Conservation (phyloP, 1,139 yeast genomes). For the Hanseniaspora uvarum region DNA sequence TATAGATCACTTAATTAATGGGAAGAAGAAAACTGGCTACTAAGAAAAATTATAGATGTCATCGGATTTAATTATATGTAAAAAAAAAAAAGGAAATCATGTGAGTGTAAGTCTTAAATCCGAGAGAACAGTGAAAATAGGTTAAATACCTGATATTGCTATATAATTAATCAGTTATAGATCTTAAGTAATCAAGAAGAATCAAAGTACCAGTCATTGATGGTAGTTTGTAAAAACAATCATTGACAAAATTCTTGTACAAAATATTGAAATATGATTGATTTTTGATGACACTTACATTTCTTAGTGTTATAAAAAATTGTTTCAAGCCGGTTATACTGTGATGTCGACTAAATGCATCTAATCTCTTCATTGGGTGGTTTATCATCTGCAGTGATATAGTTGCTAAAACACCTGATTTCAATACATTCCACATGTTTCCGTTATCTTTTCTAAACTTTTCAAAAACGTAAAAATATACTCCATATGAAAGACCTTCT, state of each 20-base stretch:
- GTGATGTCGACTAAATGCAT: conserved; percentile 26
- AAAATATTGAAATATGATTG: conserved; percentile 39
- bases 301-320: not conserved
- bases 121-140: not conserved
- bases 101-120: not conserved
- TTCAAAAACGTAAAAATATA: conserved; percentile 9
- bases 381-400: conserved; percentile 65
- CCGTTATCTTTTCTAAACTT: conserved; percentile 26
- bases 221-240: conserved; percentile 69
- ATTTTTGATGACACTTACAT: not conserved
- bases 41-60: too few species aligned
- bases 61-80: too few species aligned
- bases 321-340: not conserved
- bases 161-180: conserved; percentile 2
- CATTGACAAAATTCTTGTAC: conserved; percentile 66
- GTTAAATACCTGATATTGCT: not conserved
- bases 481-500: not conserved
- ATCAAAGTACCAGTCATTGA: conserved; percentile 78
- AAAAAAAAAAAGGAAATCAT: too few species aligned
- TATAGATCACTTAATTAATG: not conserved
- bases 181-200: conserved; percentile 74
- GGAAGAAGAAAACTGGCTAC: not conserved
- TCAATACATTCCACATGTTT: conserved; percentile 49
- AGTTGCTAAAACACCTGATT: conserved; percentile 90
- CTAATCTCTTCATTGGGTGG: conserved; percentile 72